Percentiles rank a stretch among this genome's conserved stretches.
These are phyloP conservation scores for Lunasporangiospora selenospora DNA, from an alignment of 192 early-diverging fungal species.

Conservation along the genomic window DNA sequence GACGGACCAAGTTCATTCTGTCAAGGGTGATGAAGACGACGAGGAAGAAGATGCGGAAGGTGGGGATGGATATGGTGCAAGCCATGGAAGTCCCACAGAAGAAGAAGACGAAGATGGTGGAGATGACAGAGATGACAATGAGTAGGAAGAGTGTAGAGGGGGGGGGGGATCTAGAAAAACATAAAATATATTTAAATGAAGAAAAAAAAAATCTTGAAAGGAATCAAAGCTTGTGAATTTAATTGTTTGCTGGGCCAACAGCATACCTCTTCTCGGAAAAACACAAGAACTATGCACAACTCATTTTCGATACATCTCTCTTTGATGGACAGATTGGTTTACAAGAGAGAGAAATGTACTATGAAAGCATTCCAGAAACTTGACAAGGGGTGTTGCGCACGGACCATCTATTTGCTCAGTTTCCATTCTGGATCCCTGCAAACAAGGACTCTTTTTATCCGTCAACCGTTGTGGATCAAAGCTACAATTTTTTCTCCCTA, in stretches of 20 bases:
- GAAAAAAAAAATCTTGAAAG: slow-evolving; percentile 1
- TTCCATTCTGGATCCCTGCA: too few species aligned
- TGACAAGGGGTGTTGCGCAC: too few species aligned
- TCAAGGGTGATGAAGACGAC: background rate
- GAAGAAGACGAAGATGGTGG: slow-evolving; percentile 4
- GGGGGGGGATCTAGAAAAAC: slow-evolving; percentile 6
- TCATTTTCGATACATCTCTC: background rate
- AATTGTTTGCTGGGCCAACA: background rate
- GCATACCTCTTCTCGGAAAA: background rate
- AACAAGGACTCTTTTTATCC: too few species aligned
- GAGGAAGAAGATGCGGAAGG: slow-evolving; percentile 1
- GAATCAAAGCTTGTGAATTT: background rate
- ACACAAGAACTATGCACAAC: background rate
- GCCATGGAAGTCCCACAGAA: slow-evolving; percentile 15
- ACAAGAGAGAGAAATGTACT: background rate
- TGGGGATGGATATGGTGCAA: slow-evolving; percentile 6
- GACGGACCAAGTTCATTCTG: too few species aligned
- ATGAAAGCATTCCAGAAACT: too few species aligned
- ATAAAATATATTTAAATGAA: background rate
- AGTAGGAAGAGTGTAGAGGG: slow-evolving; percentile 12
- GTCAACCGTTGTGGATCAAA: too few species aligned
- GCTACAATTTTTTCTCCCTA: too few species aligned
- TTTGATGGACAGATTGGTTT: background rate
- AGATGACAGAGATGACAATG: background rate
- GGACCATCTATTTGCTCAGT: too few species aligned